A percentile compares a stretch with the other conserved stretches of the same genome.
Conservation (phyloP, 805 yeast genomes). For the Lachancea sp. region DNA sequence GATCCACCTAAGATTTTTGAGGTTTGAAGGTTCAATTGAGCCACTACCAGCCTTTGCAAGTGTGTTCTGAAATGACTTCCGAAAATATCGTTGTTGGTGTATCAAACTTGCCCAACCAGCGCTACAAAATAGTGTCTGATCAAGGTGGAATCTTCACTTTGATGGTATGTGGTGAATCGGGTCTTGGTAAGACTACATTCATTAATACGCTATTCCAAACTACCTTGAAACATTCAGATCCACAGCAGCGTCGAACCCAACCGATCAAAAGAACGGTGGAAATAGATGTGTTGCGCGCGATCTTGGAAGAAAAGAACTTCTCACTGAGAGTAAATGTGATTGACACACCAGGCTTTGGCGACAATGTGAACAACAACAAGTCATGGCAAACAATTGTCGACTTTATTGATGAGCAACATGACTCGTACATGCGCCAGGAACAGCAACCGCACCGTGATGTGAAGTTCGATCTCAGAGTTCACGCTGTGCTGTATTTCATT, state of each 20-base stretch:
- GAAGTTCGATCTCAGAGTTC: conserved; percentile 78
- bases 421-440: conserved; percentile 82
- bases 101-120: conserved; percentile 67
- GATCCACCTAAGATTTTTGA: neutral
- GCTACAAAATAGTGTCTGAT: conserved; percentile 69
- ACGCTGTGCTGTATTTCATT: conserved; percentile 83
- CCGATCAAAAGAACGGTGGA: conserved; percentile 65
- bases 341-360: conserved; percentile 94
- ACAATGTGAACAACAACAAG: conserved; percentile 75
- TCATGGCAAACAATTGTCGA: conserved; percentile 84
- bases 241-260: conserved; percentile 37
- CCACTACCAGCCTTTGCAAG: neutral
- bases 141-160: conserved; percentile 71
- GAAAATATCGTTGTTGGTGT: conserved; percentile 50
- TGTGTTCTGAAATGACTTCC: conserved; percentile 11
- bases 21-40: neutral
- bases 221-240: conserved; percentile 48
- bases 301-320: conserved; percentile 78
- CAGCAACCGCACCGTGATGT: conserved; percentile 73
- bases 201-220: conserved; percentile 81
- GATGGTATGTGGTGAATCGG: conserved; percentile 89
- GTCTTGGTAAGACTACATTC: conserved; percentile 88
- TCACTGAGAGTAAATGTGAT: conserved; percentile 69
- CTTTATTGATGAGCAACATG: conserved; percentile 88
- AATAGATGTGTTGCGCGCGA: conserved; percentile 72